These are phyloP conservation scores for Diplogelasinospora grovesii DNA, from an alignment of 495 filamentous ascomycete genomes.

Conservation along the genomic window DNA sequence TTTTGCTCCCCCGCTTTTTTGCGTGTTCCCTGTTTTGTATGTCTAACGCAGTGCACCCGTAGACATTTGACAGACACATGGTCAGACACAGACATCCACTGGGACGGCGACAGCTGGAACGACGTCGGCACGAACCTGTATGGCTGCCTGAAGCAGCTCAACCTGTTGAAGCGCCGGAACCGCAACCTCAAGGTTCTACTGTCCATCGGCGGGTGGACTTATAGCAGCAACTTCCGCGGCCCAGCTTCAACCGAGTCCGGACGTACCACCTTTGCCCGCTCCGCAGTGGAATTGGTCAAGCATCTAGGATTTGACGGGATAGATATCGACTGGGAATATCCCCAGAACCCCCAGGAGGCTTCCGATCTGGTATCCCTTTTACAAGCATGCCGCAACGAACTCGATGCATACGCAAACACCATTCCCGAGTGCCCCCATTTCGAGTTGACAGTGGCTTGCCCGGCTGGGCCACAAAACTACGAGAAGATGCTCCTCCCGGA, in stretches of 20 bases:
- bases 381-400: conserved; percentile 56
- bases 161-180: conserved; percentile 80
- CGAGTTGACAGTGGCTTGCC: conserved; percentile 73
- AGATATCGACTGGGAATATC: conserved; percentile 63
- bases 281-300: conserved; percentile 52
- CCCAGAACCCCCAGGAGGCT: conserved; percentile 53
- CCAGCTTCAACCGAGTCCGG: conserved; percentile 61
- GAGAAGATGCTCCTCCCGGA: conserved; percentile 59
- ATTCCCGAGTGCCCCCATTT: conserved; percentile 47
- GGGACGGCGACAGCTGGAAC: conserved; percentile 70
- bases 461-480: conserved; percentile 64
- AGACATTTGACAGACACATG: conserved; percentile 76
- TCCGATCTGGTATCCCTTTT: conserved; percentile 71
- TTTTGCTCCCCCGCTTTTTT: too few relatives aligned
- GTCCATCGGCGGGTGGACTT: conserved; percentile 96
- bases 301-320: conserved; percentile 54
- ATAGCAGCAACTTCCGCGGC: conserved; percentile 74
- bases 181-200: conserved; percentile 86
- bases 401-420: conserved; percentile 47
- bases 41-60: too few relatives aligned
- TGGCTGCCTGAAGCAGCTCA: conserved; percentile 90
- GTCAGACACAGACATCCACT: conserved; percentile 88
- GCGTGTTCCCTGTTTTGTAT: too few relatives aligned
- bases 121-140: conserved; percentile 70
- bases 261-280: conserved; percentile 59